These are phyloP conservation scores for Thymus quinquecostatus DNA, from an alignment of 257 asterid species.

Conservation along the genomic window DNA sequence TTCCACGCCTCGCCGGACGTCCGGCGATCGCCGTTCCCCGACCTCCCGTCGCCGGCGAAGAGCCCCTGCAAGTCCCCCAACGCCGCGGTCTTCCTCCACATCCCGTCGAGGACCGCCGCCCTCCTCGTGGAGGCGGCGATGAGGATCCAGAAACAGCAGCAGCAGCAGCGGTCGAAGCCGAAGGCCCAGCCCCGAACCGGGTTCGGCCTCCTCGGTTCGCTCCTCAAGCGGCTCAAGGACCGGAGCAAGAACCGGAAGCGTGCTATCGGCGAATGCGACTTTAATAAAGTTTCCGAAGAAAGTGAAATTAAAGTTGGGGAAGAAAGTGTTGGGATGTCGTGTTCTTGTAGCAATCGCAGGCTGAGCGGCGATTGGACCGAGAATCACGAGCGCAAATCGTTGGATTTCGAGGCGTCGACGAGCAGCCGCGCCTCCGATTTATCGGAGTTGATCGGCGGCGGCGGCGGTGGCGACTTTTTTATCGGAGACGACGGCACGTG, in stretches of 20 bases:
- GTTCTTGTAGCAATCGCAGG: constrained; percentile 42
- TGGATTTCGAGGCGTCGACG: constrained; percentile 49
- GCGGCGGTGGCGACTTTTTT: constrained; percentile 31
- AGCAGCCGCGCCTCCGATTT: constrained; percentile 37
- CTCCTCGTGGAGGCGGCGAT: constrained; percentile 79
- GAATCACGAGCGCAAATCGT: constrained; percentile 37
- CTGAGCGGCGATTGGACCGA: constrained; percentile 45
- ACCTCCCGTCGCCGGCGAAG: constrained; percentile 57
- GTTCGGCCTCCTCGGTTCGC: constrained; percentile 62
- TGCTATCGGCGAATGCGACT: constrained; percentile 30
- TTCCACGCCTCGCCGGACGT: constrained; percentile 62
- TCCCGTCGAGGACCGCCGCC: constrained; percentile 70
- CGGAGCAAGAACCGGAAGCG: constrained; percentile 54
- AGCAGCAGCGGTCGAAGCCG: constrained; percentile 49
- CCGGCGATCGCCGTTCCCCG: constrained; percentile 53
- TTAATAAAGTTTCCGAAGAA: neutral
- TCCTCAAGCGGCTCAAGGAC: constrained; percentile 59
- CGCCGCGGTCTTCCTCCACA: constrained; percentile 56
- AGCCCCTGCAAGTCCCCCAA: constrained; percentile 50
- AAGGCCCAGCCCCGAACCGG: constrained; percentile 44
- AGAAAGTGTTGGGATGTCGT: constrained; percentile 32
- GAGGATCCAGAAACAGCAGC: constrained; percentile 80
- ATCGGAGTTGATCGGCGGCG: constrained; percentile 35
- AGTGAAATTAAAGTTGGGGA: neutral
- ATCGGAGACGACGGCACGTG: constrained; percentile 28